Base-by-base conservation (phyloP, 1,284 basidiomycete genomes). In the Lentinula novae-zelandiae region DNA sequence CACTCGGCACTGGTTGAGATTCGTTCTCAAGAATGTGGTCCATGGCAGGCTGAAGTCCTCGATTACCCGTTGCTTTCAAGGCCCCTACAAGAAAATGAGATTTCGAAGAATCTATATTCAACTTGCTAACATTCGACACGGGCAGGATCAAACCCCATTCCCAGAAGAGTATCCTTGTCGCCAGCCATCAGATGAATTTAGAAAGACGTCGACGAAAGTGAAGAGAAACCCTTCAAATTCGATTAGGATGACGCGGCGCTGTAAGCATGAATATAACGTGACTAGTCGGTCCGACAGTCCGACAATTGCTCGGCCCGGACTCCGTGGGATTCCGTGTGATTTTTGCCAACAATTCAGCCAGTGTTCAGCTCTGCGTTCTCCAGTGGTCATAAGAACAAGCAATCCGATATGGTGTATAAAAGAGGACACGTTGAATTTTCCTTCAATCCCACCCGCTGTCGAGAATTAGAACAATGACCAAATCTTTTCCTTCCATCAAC, bases 21-120 rank as follows among this genome's bases (percentile, higher is more conserved):
- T 90, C 86, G 68, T 96, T 84, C 70, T 86, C 89, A 53, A 95
- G 75, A 31, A 96, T 78, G 71, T 92, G 88, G 69, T 96, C 93
- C 89, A 96, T 92, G 8, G 93, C 93, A 2, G 92, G 91, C 72
- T 50, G 89, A 0, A 96, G 78, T 3, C 93, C 93, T 17, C 89
- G 81, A 65, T 85, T 85, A 51, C 79, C 82, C 9, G 93, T 95
- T 8, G 90, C 90, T 67, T 87, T 87, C 58, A 95, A 73, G 5
- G 93, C 93, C 93, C 93, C 93, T 95, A 67, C 64, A 67, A 36
- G 53, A 33, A 39, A 53, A 31, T 33, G 15, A 51, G 46, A 22
- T 34, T 56, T 57, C 56, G 20, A 49, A 57, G 60, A 53, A 22
- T 58, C 46, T n/a, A 56, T 20, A 40, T 49, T 65, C 44, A 63